Evolutionary conservation across 352 stramenopile genomes (phyloP).

Genomic region (Pythium coloratum): DNA sequence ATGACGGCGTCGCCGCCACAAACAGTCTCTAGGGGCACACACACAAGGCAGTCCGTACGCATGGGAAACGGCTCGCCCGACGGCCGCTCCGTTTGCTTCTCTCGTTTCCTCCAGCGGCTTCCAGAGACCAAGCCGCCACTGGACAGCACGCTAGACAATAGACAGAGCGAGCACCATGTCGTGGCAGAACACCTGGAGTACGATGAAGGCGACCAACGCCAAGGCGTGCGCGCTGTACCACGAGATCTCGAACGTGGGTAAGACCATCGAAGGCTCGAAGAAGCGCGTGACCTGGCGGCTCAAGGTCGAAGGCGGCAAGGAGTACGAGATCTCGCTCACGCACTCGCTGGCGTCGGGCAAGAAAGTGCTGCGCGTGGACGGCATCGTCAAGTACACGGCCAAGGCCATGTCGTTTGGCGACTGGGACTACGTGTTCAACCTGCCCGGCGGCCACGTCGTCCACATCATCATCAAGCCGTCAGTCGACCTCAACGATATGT

Average conservation of each 20-base stretch:
- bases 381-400: slow-evolving; percentile 79
- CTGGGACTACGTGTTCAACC: slow-evolving; percentile 86
- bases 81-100: not conserved
- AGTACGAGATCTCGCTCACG: slow-evolving; percentile 84
- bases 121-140: not conserved
- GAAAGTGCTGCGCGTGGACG: slow-evolving; percentile 76
- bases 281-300: slow-evolving; percentile 82
- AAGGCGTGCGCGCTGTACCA: slow-evolving; percentile 75
- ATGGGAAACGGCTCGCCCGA: not conserved
- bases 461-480: slow-evolving; percentile 87
- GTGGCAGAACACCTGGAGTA: slow-evolving; percentile 68
- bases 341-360: slow-evolving; percentile 81
- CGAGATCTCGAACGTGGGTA: slow-evolving; percentile 80
- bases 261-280: slow-evolving; percentile 85
- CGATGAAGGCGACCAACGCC: slow-evolving; percentile 69
- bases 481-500: slow-evolving; percentile 86
- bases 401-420: slow-evolving; percentile 78
- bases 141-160: not conserved
- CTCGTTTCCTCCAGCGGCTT: not conserved
- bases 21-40: not conserved
- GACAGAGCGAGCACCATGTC: slow-evolving; percentile 38
- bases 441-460: slow-evolving; percentile 73
- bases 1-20: not conserved
- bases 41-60: not conserved
- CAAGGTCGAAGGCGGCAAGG: slow-evolving; percentile 77